A percentile compares a stretch with the other conserved stretches of the same genome.
These are phyloP conservation scores for Cinchona pubescens DNA, from an alignment of 257 asterid species.

Conservation along the genomic window DNA sequence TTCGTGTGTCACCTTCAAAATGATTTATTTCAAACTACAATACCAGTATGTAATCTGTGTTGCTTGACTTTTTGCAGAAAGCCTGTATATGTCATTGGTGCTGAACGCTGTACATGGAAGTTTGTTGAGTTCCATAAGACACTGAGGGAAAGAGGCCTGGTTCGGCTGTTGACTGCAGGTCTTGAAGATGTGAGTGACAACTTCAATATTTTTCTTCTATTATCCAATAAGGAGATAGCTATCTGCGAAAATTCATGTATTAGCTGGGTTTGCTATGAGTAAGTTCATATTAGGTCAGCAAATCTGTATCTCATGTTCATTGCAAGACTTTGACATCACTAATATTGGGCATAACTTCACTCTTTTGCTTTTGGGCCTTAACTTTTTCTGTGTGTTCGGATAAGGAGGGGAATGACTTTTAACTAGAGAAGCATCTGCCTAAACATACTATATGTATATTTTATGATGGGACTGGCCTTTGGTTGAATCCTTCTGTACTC, in stretches of 20 bases:
- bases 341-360: background rate
- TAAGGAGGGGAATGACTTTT: background rate
- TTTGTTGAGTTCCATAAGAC: slow-evolving; percentile 74
- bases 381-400: background rate
- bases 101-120: slow-evolving; percentile 89
- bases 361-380: background rate
- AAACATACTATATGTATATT: background rate
- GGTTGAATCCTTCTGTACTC: background rate
- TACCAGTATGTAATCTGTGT: background rate
- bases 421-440: background rate
- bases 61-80: slow-evolving; percentile 50
- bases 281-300: background rate
- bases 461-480: background rate
- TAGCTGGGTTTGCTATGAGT: background rate
- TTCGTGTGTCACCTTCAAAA: background rate
- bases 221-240: background rate
- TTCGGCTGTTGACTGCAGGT: slow-evolving; percentile 94
- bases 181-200: slow-evolving; percentile 88
- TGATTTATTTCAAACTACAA: background rate
- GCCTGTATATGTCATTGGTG: slow-evolving; percentile 91
- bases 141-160: slow-evolving; percentile 75
- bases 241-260: background rate
- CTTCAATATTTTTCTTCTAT: background rate
- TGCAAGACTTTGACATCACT: background rate
- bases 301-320: background rate